Evolutionary conservation across 2,329 filamentous ascomycete genomes (phyloP), one percentile per base, ranked within the genome.

Genomic region (Claviceps sp.): DNA sequence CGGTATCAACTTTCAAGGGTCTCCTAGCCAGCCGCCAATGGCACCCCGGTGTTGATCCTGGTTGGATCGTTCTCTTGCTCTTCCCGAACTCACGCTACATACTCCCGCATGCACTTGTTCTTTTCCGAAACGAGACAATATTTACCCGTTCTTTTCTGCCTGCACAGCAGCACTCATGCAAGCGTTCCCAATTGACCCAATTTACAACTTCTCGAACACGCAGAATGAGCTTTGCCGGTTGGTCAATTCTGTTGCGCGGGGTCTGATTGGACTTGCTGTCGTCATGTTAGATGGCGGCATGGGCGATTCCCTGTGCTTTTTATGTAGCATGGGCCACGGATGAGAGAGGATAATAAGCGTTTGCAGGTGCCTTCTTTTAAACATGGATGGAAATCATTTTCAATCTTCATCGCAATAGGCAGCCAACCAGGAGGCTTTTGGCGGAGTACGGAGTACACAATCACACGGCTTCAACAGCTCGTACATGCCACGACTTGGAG

Each of bases 281-380:
- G 52, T 52, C 50, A 11, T 48, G 48, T 50, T 59, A 47, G 11
- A 51, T 53, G 52, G 56, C 61, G 58, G 60, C 61, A 65, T 65
- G 62, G 60, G 62, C 50, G 59, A 54, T 56, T 53, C 54, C 30
- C 55, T 58, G 56, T 62, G 62, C 64, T 65, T 34, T 65, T 5
- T 24, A 22, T 34, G 41, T 37, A 49, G 52, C 45, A 51, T 41
- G 40, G 48, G 30, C 7, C 40, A 52, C 42, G 45, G 50, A 42
- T 26, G 13, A 17, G 40, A 22, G 41, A 11, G 38, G 41, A 42
- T 17, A 17, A 34, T 26, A 40, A 4, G 10, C 10, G 17, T 11
- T 43, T 5, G 17, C n/a, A 26, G 26, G 26, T 17, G 19, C 40
- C 40, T 42, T 42, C 19, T 19, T 42, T 42, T 2, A 26, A 26